Conservation (phyloP, 768 basidiomycete species). For the Lentinula raphanica region DNA sequence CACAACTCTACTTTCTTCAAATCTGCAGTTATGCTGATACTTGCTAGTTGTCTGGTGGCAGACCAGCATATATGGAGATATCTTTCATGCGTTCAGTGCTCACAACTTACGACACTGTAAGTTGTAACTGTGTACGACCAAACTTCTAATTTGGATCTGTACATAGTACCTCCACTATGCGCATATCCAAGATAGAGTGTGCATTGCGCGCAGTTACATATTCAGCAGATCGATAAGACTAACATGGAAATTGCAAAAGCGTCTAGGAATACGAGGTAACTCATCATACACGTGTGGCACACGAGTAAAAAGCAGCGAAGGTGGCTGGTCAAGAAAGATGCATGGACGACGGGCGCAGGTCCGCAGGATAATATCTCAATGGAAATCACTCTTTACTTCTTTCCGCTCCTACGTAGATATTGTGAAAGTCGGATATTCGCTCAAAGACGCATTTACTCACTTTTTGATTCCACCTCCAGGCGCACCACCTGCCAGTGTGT, state of each 20-base stretch:
- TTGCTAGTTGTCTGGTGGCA: too few relatives aligned
- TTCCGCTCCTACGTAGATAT: constrained; percentile 48
- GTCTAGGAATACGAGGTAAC: not conserved
- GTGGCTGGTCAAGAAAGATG: not conserved
- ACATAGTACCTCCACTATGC: not conserved
- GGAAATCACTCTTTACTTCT: constrained; percentile 44
- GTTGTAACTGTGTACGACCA: too few relatives aligned
- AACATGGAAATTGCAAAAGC: not conserved
- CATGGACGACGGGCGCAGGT: too few relatives aligned
- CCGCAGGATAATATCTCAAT: not conserved
- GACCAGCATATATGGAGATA: too few relatives aligned
- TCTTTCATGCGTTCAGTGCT: too few relatives aligned
- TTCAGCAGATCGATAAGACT: not conserved
- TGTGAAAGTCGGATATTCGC: not conserved
- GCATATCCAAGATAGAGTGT: not conserved
- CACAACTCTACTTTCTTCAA: not conserved
- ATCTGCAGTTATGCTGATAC: too few relatives aligned
- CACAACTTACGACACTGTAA: too few relatives aligned
- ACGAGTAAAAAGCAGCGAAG: not conserved
- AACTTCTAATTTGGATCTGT: not conserved
- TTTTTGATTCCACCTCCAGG: constrained; percentile 80
- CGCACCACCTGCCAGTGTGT: constrained; percentile 60
- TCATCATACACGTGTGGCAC: not conserved
- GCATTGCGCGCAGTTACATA: not conserved
- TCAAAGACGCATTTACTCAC: constrained; percentile 39